These are phyloP conservation scores for Geranomyces variabilis DNA, from an alignment of 192 early-diverging fungal species.

Conservation along the genomic window DNA sequence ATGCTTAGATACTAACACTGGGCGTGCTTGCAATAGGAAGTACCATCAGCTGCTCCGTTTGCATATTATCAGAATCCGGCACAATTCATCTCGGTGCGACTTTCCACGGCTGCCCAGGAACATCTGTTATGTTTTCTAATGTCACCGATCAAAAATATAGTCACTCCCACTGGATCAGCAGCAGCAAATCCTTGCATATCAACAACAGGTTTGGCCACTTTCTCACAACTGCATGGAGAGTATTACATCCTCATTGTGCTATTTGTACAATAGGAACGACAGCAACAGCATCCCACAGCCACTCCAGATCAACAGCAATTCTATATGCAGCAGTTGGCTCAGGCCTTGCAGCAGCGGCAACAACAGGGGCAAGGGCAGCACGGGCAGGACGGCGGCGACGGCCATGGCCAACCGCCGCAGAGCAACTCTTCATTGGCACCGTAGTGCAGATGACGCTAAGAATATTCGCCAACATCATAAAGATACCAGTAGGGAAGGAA, in stretches of 20 bases:
- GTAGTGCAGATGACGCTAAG: too few relatives aligned
- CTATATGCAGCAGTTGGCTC: slow-evolving; percentile 1
- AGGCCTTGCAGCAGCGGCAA: background rate
- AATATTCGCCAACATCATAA: too few relatives aligned
- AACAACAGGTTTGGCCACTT: slow-evolving; percentile 16
- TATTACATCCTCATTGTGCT: background rate
- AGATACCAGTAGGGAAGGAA: too few relatives aligned
- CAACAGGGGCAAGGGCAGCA: slow-evolving; percentile 6
- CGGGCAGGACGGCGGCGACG: background rate
- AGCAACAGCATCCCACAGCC: slow-evolving; percentile 6
- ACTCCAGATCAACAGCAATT: background rate
- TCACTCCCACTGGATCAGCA: slow-evolving; percentile 26
- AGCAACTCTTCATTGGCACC: too few relatives aligned
- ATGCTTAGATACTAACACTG: background rate
- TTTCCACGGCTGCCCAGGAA: too few relatives aligned
- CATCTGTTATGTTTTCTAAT: too few relatives aligned
- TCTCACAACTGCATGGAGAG: background rate
- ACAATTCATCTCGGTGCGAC: slow-evolving; percentile 26
- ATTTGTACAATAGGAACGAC: slow-evolving; percentile 1
- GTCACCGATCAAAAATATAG: background rate
- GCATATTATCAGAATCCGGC: slow-evolving; percentile 28
- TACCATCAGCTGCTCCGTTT: background rate
- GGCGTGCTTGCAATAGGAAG: background rate
- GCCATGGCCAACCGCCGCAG: background rate
- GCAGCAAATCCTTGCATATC: background rate